A percentile compares a stretch with the other conserved stretches of the same genome.
Evolutionary conservation across 768 basidiomycete species (phyloP).

Genomic region (Lentinus brumalis): DNA sequence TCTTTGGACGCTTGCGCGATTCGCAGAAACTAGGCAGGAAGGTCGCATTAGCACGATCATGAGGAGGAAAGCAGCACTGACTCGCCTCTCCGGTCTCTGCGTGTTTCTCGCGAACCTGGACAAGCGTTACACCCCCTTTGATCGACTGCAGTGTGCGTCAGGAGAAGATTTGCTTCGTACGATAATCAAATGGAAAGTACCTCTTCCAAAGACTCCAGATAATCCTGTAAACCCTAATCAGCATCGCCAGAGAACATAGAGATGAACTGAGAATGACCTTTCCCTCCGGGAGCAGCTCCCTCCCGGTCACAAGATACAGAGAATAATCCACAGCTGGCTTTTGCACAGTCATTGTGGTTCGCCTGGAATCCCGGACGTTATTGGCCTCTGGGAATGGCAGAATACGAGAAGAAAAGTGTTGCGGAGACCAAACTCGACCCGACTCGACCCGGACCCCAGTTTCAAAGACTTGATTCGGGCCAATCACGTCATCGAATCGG

Average conservation of each 20-base stretch:
- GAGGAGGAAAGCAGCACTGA: constrained; percentile 1
- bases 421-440: no score
- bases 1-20: constrained; percentile 69
- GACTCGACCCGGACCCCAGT: not conserved
- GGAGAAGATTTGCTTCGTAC: not conserved
- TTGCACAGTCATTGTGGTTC: not conserved
- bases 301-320: constrained; percentile 86
- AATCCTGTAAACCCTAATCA: constrained; percentile 47
- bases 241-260: not conserved
- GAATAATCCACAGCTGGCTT: constrained; percentile 54
- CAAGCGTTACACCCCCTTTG: constrained; percentile 84
- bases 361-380: not conserved
- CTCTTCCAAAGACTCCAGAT: constrained; percentile 74
- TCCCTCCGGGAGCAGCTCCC: constrained; percentile 72
- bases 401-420: no score
- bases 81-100: constrained; percentile 78
- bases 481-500: not conserved
- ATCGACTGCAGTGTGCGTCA: constrained; percentile 53
- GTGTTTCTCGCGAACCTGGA: constrained; percentile 88
- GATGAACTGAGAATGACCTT: constrained; percentile 49
- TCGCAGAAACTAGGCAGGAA: constrained; percentile 62
- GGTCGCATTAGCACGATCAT: not conserved
- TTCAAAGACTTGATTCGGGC: not conserved
- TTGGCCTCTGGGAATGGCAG: no score
- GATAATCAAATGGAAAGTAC: constrained; percentile 36